phyloP scores from a whole-genome alignment of 2,329 filamentous ascomycete genomes.

The Microdochium paspali region DNA sequence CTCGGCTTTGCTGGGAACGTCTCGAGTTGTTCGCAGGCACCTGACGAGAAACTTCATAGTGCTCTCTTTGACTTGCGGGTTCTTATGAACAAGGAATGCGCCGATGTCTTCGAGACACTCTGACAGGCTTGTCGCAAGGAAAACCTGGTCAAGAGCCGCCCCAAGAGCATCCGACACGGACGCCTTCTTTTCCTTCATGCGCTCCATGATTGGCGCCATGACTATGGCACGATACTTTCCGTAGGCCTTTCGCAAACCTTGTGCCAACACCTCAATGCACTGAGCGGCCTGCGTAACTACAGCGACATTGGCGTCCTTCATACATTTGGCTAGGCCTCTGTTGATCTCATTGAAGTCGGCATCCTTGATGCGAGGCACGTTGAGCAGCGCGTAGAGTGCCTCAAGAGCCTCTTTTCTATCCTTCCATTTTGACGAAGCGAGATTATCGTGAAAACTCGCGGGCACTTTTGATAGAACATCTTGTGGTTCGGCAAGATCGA shows the following conservation, averaged over 20 bases:
- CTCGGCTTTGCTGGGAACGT: slow-evolving; percentile 77
- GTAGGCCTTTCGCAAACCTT: slow-evolving; percentile 71
- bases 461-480: slow-evolving; percentile 78
- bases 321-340: slow-evolving; percentile 79
- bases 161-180: slow-evolving; percentile 81
- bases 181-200: slow-evolving; percentile 94
- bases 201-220: slow-evolving; percentile 85
- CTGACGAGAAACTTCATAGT: slow-evolving; percentile 90
- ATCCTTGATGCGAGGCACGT: slow-evolving; percentile 87
- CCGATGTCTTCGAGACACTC: slow-evolving; percentile 90
- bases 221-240: slow-evolving; percentile 71
- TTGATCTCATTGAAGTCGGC: slow-evolving; percentile 79
- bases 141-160: slow-evolving; percentile 67
- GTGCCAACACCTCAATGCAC: slow-evolving; percentile 82
- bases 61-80: slow-evolving; percentile 94
- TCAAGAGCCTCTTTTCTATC: slow-evolving; percentile 93
- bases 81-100: slow-evolving; percentile 83
- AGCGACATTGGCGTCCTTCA: slow-evolving; percentile 97
- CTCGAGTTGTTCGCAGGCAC: slow-evolving; percentile 71
- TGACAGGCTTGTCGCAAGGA: slow-evolving; percentile 56
- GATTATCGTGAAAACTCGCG: slow-evolving; percentile 69
- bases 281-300: slow-evolving; percentile 91
- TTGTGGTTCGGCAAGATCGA: slow-evolving; percentile 76
- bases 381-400: slow-evolving; percentile 63
- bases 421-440: slow-evolving; percentile 95